phyloP scores from a whole-genome alignment of 2,329 filamentous ascomycete genomes.

The Aspergillus thermomutatus region DNA sequence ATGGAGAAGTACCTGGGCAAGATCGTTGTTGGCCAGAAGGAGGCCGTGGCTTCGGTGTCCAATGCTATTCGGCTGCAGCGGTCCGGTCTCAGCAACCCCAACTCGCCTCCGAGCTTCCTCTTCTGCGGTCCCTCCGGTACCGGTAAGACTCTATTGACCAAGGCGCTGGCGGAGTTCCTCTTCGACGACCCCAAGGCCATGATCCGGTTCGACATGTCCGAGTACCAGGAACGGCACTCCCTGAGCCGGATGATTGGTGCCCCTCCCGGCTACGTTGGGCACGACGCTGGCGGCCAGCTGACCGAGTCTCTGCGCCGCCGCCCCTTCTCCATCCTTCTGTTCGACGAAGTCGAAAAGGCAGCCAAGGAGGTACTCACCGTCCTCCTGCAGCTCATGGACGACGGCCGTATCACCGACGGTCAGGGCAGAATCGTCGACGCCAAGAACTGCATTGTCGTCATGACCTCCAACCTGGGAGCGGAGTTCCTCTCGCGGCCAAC shows the following conservation, averaged over 20 bases:
- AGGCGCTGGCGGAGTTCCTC: constrained; percentile 93
- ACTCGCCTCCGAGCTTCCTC: constrained; percentile 94
- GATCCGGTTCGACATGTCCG: constrained; percentile 99
- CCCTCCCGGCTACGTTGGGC: constrained; percentile 93
- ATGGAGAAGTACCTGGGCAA: constrained; percentile 88
- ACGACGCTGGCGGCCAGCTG: constrained; percentile 92
- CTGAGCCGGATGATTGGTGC: constrained; percentile 97
- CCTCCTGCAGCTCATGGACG: constrained; percentile 98
- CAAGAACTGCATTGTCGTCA: constrained; percentile 97
- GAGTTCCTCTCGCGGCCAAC: constrained; percentile 84
- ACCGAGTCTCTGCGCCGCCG: constrained; percentile 91
- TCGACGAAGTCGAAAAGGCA: constrained; percentile 98
- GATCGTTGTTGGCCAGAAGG: constrained; percentile 87
- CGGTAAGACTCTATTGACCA: constrained; percentile 95
- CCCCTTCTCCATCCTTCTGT: constrained; percentile 95
- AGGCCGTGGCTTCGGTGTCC: constrained; percentile 87
- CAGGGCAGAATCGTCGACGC: constrained; percentile 94
- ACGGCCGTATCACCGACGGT: constrained; percentile 95
- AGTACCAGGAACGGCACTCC: constrained; percentile 96
- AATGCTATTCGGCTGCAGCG: constrained; percentile 95
- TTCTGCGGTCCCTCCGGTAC: constrained; percentile 99
- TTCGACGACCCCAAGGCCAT: constrained; percentile 97
- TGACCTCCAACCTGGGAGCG: constrained; percentile 96
- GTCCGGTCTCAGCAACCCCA: constrained; percentile 91
- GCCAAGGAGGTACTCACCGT: constrained; percentile 97